Conservation (phyloP, 2,329 filamentous ascomycete species). For the Aplosporella prunicola region DNA sequence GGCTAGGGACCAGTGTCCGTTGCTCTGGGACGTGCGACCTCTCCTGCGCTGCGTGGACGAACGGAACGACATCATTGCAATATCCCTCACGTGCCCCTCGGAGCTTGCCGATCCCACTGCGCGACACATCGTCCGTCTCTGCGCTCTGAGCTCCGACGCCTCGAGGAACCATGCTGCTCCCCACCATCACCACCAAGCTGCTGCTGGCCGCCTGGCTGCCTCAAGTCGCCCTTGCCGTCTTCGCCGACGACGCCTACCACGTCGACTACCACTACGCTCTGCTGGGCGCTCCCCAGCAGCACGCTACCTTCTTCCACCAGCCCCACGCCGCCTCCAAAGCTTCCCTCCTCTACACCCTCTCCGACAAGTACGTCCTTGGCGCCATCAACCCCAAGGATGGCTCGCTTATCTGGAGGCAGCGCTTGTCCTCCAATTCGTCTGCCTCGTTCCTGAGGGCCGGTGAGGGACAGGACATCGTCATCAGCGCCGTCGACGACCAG, state of each 20-base stretch:
- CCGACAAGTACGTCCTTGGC: slow-evolving; percentile 72
- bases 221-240: slow-evolving; percentile 56
- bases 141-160: slow-evolving; percentile 3
- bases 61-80: too few species aligned
- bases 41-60: not conserved
- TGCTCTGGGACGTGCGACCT: too few species aligned
- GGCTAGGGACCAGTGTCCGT: too few species aligned
- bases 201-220: slow-evolving; percentile 35
- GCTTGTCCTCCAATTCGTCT: slow-evolving; percentile 41
- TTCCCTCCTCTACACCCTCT: slow-evolving; percentile 83
- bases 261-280: slow-evolving; percentile 91
- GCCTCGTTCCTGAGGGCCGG: slow-evolving; percentile 53
- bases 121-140: too few species aligned
- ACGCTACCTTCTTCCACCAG: slow-evolving; percentile 90
- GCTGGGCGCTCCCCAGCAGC: slow-evolving; percentile 68
- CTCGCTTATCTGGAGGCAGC: slow-evolving; percentile 76
- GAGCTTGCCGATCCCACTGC: too few species aligned
- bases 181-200: slow-evolving; percentile 27
- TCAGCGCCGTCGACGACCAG: slow-evolving; percentile 59
- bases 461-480: slow-evolving; percentile 68
- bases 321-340: slow-evolving; percentile 74
- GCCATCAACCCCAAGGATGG: slow-evolving; percentile 86
- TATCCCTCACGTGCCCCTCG: slow-evolving; percentile 7
- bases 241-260: slow-evolving; percentile 80
- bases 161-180: slow-evolving; percentile 25